These are phyloP conservation scores for Crithidia expoeki DNA, from an alignment of 208 protist genomes.

Conservation along the genomic window DNA sequence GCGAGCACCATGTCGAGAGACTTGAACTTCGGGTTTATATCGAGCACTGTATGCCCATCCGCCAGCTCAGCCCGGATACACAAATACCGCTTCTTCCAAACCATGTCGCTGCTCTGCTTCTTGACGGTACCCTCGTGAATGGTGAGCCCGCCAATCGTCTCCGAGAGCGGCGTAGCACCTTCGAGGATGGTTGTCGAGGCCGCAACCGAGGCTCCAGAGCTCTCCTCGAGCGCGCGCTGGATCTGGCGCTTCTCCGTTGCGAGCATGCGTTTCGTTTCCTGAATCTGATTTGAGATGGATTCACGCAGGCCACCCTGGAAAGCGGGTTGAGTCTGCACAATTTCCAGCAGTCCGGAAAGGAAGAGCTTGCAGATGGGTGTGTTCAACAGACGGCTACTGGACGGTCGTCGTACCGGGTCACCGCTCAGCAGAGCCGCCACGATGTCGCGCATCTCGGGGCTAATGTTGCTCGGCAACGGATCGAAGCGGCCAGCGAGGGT, in stretches of 20 bases:
- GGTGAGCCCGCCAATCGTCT: slow-evolving; percentile 53
- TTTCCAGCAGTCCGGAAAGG: slow-evolving; percentile 74
- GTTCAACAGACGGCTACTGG: slow-evolving; percentile 68
- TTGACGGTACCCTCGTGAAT: slow-evolving; percentile 67
- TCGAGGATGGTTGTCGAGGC: slow-evolving; percentile 69
- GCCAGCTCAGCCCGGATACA: slow-evolving; percentile 73
- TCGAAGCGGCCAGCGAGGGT: slow-evolving; percentile 60
- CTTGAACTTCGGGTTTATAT: slow-evolving; percentile 69
- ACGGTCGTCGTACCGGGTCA: slow-evolving; percentile 60
- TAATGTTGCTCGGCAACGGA: slow-evolving; percentile 51
- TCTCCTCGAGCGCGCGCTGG: slow-evolving; percentile 62
- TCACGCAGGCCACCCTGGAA: slow-evolving; percentile 66
- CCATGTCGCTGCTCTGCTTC: slow-evolving; percentile 81
- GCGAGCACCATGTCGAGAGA: slow-evolving; percentile 69
- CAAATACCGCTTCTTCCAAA: slow-evolving; percentile 78
- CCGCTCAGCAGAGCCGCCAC: slow-evolving; percentile 55
- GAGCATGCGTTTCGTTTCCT: slow-evolving; percentile 65
- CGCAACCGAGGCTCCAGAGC: slow-evolving; percentile 42
- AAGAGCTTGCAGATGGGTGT: slow-evolving; percentile 79
- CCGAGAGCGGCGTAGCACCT: slow-evolving; percentile 62
- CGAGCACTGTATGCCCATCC: slow-evolving; percentile 53
- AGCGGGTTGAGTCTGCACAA: slow-evolving; percentile 69
- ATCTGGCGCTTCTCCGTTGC: slow-evolving; percentile 48
- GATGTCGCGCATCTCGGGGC: slow-evolving; percentile 67
- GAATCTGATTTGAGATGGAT: slow-evolving; percentile 63